These are phyloP conservation scores for Blepharisma undulans DNA, from an alignment of 169 alveolate genomes.

Conservation along the genomic window DNA sequence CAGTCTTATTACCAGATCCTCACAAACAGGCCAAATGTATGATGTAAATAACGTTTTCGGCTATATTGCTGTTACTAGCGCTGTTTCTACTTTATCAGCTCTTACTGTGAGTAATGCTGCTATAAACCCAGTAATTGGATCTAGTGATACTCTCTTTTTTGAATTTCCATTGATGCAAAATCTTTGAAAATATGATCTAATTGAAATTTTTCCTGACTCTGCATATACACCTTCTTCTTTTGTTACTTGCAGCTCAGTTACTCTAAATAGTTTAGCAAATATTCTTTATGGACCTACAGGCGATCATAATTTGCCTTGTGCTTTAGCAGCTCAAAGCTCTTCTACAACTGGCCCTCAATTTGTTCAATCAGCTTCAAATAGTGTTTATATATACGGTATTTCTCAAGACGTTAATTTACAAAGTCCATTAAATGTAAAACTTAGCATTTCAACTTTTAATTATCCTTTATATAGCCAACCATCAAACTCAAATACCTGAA, in stretches of 20 bases:
- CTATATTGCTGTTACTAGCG: not conserved
- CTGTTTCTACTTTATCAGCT: not conserved
- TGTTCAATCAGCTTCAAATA: not conserved
- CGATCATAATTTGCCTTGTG: not conserved
- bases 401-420: not conserved
- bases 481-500: not conserved
- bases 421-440: not conserved
- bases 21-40: not conserved
- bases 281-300: not conserved
- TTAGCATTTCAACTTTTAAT: not conserved
- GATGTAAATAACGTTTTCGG: conserved; percentile 2
- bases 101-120: not conserved
- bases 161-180: not conserved
- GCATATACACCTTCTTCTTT: not conserved
- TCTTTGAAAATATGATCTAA: not conserved
- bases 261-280: not conserved
- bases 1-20: not conserved
- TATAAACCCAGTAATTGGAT: not conserved
- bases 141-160: not conserved
- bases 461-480: not conserved
- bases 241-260: not conserved
- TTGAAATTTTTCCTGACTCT: not conserved
- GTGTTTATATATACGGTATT: not conserved
- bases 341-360: not conserved
- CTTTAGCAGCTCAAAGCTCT: not conserved